A percentile compares a stretch with the other conserved stretches of the same genome.
Conservation (phyloP, 768 basidiomycete species). For the Lactarius quietus region DNA sequence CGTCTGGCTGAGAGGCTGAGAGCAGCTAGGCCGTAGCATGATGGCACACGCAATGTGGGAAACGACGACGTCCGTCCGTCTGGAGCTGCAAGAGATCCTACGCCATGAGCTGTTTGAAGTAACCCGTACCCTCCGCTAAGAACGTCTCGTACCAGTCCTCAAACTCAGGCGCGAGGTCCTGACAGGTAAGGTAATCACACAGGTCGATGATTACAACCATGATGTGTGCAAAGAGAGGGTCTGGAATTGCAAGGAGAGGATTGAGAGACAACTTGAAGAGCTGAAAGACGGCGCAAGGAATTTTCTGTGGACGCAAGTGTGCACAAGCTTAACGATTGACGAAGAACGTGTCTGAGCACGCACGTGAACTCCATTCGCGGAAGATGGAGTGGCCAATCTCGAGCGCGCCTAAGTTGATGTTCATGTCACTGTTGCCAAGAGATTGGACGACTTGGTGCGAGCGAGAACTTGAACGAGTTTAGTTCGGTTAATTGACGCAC, state of each 20-base stretch:
- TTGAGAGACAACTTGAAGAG: slow-evolving; percentile 64
- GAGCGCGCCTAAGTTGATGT: slow-evolving; percentile 83
- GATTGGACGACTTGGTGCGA: slow-evolving; percentile 77
- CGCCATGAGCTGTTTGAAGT: slow-evolving; percentile 74
- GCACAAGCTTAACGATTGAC: slow-evolving; percentile 87
- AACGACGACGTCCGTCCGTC: slow-evolving; percentile 57
- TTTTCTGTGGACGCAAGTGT: too few relatives aligned
- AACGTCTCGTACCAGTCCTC: slow-evolving; percentile 86
- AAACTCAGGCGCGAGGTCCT: slow-evolving; percentile 91
- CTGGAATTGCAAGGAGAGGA: slow-evolving; percentile 45
- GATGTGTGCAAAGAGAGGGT: slow-evolving; percentile 57
- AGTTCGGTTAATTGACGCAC: too few relatives aligned
- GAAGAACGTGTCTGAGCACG: slow-evolving; percentile 84
- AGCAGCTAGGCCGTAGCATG: too few relatives aligned
- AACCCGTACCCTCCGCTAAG: slow-evolving; percentile 64
- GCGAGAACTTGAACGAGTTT: neutral
- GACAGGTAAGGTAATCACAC: slow-evolving; percentile 91
- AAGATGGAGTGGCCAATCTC: slow-evolving; percentile 97
- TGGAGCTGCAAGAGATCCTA: slow-evolving; percentile 72
- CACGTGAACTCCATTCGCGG: slow-evolving; percentile 86
- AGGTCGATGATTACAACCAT: slow-evolving; percentile 80
- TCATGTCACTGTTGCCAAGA: slow-evolving; percentile 76
- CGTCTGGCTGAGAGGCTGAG: slow-evolving; percentile 66
- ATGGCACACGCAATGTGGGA: slow-evolving; percentile 8
- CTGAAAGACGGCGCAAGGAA: slow-evolving; percentile 84